phyloP scores from a whole-genome alignment of 306 rosid genomes.

The Vachellia collinsii region DNA sequence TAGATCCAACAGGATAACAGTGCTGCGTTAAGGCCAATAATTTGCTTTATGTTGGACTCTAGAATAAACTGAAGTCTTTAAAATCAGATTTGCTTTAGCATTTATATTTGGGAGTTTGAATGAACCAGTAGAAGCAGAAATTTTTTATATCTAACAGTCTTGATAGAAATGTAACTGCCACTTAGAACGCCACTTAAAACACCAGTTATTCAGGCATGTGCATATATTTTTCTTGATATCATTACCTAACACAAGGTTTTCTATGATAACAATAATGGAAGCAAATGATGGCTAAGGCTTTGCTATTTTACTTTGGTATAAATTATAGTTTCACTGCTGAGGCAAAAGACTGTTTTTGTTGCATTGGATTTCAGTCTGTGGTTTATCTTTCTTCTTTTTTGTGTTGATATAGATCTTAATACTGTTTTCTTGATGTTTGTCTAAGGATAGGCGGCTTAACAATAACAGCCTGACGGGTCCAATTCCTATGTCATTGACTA shows the following conservation, averaged over 20 bases:
- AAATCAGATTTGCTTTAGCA: neutral
- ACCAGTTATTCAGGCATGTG: neutral
- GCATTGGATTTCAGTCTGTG: neutral
- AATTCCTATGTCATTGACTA: slow-evolving; percentile 93
- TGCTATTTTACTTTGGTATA: neutral
- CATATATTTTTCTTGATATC: neutral
- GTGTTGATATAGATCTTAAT: slow-evolving; percentile 42
- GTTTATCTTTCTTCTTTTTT: neutral
- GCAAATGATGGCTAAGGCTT: too few relatives aligned
- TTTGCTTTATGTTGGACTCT: neutral
- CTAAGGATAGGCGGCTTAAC: slow-evolving; percentile 95
- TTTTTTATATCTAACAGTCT: neutral
- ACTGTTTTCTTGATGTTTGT: slow-evolving; percentile 45
- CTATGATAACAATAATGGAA: neutral
- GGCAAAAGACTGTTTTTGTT: slow-evolving; percentile 16
- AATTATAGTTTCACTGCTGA: neutral
- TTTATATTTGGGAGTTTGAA: slow-evolving; percentile 14
- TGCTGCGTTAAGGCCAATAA: neutral
- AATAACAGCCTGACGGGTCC: slow-evolving; percentile 91
- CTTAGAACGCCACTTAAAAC: too few relatives aligned
- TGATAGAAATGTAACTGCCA: slow-evolving; percentile 1
- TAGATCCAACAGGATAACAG: neutral
- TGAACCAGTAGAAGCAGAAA: neutral
- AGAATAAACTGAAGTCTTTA: neutral
- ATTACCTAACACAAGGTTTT: neutral